Evolutionary conservation across 2,329 filamentous ascomycete genomes (phyloP), one percentile per base, ranked within the genome.

Genomic region (Pseudogymnoascus sp.): DNA sequence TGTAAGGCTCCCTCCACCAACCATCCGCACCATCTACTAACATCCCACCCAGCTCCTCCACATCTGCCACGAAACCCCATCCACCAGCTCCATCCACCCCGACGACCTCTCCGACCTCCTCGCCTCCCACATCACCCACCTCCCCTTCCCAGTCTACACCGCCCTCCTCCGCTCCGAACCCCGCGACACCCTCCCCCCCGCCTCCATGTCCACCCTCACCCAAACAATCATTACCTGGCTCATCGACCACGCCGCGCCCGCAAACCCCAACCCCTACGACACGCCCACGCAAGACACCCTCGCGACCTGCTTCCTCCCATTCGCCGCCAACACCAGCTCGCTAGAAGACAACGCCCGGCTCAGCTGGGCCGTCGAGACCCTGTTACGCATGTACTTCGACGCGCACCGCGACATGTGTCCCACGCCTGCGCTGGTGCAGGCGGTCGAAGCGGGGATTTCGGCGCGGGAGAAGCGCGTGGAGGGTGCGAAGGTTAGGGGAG

Each of bases 271-370:
- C 17, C 75, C 73, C 35, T 73, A 76, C 9, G 73, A 77, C 26
- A 75, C 73, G n/a, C 72, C 87, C 19, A 79, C 73, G 4, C 79
- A 82, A 65, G 59, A 71, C 0, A 79, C 80, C 15, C 75, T 88
- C 19, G 79, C 84, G 65, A 67, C 70, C 40, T 79, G 79, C 64
- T 87, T 80, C 68, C 75, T 87, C 4, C 83, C 83, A 0, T 83
- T 75, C 62, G 72, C 80, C 1, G 82, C 85, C 0, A 80, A 77
- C 29, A 79, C 76, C 0, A 71, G 72, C 3, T 78, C 73, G 9
- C 69, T 77, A 1, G 73, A 75, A 1, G 84, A 86, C 50, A 87
- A 88, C 68, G 80, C 82, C 4, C 83, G 83, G 66, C 77, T 87
- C 11, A 81, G 80, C 3, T 73, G 87, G 29, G 67, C 84, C 37